These are phyloP conservation scores for Beta macrorhiza DNA, from an alignment of 179 eudicot species.

Conservation along the genomic window DNA sequence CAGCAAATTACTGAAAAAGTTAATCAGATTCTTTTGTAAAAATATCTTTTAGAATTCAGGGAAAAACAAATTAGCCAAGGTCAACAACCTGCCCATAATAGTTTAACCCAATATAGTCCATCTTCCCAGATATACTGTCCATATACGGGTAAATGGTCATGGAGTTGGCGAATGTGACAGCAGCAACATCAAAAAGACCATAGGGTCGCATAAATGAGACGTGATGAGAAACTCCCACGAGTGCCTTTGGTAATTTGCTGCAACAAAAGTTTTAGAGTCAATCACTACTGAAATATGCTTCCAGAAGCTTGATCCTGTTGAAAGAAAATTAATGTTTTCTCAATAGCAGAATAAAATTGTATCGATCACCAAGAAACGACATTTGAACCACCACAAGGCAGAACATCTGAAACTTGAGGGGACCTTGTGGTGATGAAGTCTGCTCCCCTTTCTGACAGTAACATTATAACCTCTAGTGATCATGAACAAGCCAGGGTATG, in stretches of 20 bases:
- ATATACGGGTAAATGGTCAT: constrained; percentile 67
- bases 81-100: constrained; percentile 87
- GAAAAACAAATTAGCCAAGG: not conserved
- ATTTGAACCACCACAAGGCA: constrained; percentile 1
- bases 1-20: constrained; percentile 10
- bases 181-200: constrained; percentile 93
- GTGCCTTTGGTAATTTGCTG: constrained; percentile 55
- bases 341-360: constrained; percentile 8
- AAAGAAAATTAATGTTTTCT: not conserved
- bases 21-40: not conserved
- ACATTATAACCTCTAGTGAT: not conserved
- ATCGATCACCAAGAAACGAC: not conserved
- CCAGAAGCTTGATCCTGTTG: constrained; percentile 17
- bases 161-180: constrained; percentile 80
- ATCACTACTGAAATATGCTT: constrained; percentile 1
- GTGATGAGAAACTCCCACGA: constrained; percentile 90
- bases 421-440: not conserved
- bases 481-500: constrained; percentile 12
- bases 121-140: constrained; percentile 70
- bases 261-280: constrained; percentile 19
- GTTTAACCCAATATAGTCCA: constrained; percentile 90
- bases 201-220: constrained; percentile 98
- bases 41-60: not conserved
- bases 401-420: constrained; percentile 13
- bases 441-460: not conserved